Evolutionary conservation across 768 basidiomycete genomes (phyloP).

Genomic region (Dictyophora rubrovolvata): DNA sequence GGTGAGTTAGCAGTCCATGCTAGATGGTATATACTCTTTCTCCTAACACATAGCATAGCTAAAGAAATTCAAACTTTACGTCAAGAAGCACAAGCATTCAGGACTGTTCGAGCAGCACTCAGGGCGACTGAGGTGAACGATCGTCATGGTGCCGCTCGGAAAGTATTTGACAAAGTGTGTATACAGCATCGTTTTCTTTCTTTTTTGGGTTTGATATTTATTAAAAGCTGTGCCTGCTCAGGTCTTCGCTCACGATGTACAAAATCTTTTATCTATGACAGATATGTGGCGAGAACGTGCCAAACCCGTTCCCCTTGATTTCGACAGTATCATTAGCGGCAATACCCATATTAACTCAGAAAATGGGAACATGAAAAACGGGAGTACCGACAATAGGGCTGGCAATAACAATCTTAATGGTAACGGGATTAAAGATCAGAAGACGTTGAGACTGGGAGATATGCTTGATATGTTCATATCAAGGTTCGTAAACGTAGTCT

Average conservation of each 20-base stretch:
- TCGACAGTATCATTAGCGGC: conserved; percentile 49
- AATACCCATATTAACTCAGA: conserved; percentile 15
- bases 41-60: conserved; percentile 45
- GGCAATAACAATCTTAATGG: conserved; percentile 9
- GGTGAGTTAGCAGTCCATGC: conserved; percentile 35
- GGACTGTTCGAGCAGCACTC: conserved; percentile 64
- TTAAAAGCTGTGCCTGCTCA: conserved; percentile 20
- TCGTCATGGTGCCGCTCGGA: conserved; percentile 44
- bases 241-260: conserved; percentile 86
- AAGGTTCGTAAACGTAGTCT: conserved; percentile 42
- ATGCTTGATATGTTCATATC: conserved; percentile 75
- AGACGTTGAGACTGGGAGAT: conserved; percentile 64
- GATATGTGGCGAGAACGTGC: conserved; percentile 95
- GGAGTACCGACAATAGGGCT: conserved; percentile 7
- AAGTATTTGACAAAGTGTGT: conserved; percentile 76
- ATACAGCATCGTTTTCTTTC: background rate
- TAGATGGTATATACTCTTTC: background rate
- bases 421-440: conserved; percentile 68
- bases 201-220: background rate
- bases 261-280: conserved; percentile 80
- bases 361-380: conserved; percentile 14
- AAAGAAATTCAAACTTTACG: conserved; percentile 85
- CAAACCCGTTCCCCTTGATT: conserved; percentile 79
- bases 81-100: conserved; percentile 83
- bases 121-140: conserved; percentile 26